Evolutionary conservation across 371 early-diverging fungal genomes (phyloP).

Genomic region (Funneliformis caledonium): DNA sequence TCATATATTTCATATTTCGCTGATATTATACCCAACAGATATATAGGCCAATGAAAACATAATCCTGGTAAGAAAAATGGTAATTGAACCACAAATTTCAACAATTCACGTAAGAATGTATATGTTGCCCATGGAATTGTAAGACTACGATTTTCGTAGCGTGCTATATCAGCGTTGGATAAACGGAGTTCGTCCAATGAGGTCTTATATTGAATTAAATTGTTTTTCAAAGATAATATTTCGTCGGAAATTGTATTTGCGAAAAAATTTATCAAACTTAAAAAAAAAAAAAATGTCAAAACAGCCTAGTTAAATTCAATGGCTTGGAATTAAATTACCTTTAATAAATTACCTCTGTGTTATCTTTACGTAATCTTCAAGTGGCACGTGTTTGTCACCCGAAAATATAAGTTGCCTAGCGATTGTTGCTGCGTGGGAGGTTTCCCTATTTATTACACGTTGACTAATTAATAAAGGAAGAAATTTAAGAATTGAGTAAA

Average conservation of each 20-base stretch:
- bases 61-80: constrained; percentile 63
- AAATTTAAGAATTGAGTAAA: not conserved
- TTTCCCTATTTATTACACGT: constrained; percentile 50
- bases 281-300: not conserved
- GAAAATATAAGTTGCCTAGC: constrained; percentile 57
- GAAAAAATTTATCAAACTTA: constrained; percentile 55
- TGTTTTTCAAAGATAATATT: constrained; percentile 45
- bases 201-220: constrained; percentile 49
- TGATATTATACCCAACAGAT: constrained; percentile 51
- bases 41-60: constrained; percentile 60
- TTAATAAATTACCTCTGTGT: constrained; percentile 52
- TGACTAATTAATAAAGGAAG: not conserved
- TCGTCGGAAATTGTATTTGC: constrained; percentile 30
- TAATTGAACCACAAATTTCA: constrained; percentile 51
- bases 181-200: constrained; percentile 50
- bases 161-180: constrained; percentile 52
- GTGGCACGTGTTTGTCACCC: constrained; percentile 47
- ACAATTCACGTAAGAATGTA: constrained; percentile 49
- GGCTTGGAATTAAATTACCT: not conserved
- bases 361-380: constrained; percentile 56
- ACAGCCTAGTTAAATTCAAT: not conserved
- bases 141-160: constrained; percentile 54
- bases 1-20: constrained; percentile 56
- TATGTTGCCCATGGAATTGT: constrained; percentile 47
- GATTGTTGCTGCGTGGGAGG: constrained; percentile 53